Evolutionary conservation across 192 early-diverging fungal species (phyloP), one percentile per base, ranked within the genome.

Genomic region (Podila verticillata): DNA sequence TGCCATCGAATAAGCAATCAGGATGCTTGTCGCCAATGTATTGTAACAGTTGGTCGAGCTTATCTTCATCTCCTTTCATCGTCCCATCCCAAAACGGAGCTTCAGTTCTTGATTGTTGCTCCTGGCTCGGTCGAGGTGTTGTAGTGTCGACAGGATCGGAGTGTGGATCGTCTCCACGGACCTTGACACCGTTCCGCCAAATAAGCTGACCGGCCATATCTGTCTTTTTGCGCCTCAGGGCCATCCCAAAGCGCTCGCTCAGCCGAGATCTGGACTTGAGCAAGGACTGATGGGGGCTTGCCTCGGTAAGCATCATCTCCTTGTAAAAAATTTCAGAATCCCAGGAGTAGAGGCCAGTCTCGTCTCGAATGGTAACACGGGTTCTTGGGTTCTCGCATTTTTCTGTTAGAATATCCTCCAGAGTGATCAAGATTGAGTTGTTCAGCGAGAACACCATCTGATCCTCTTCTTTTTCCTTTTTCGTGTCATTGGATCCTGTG

Each of bases 261-360:
- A 68, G 17, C 26, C 77, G 49, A 24, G 77, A 80, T 0, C 67
- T 58, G 1, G 66, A 48, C 13, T 66, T 24, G 7, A 67, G 65
- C 24, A 66, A 48, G 28, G 79, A 82, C 49, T 57, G 60, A 13
- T 73, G 68, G 32, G 63, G 62, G 39, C n/a, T 24, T 6, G 13
- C 70, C 17, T 69, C 56, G 9, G 71, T 66, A 19, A 72, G 28
- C 31, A 79, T 72, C 60, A 72, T 57, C 57, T 75, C 74, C 13
- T 89, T 85, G 75, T 90, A 93, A 78, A 95, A 95, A n/a, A 93
- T 66, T 39, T 87, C 82, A 9, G 85, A 84, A 65, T 96, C 95
- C 95, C 95, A 96, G 4, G 86, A 83, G 82, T 95, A 96, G 26
- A 92, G 86, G 5, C 95, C 95, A 13, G 93, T 93, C 51, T 91